Percentiles rank a stretch among this genome's conserved stretches.
These are phyloP conservation scores for Paraphoma sp. DNA, from an alignment of 2,329 filamentous ascomycete genomes.

Conservation along the genomic window DNA sequence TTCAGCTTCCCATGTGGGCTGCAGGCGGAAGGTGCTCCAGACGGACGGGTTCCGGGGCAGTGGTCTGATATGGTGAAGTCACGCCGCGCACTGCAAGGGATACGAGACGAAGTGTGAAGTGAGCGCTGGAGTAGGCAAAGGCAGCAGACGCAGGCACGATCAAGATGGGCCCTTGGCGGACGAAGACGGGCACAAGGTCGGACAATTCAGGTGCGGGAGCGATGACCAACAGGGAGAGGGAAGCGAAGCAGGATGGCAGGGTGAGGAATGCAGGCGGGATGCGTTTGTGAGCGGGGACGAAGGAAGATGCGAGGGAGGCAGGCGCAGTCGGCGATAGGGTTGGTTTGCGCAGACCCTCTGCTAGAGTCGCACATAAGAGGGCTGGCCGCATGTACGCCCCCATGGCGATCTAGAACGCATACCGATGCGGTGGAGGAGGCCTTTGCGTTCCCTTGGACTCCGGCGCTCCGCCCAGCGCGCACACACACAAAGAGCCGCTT, in stretches of 20 bases:
- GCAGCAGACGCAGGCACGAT: slow-evolving; percentile 2
- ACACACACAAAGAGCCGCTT: neutral
- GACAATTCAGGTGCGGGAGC: slow-evolving; percentile 24
- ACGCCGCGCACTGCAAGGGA: slow-evolving; percentile 9
- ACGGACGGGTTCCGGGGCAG: slow-evolving; percentile 11
- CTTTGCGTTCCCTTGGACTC: slow-evolving; percentile 26
- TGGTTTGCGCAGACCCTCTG: slow-evolving; percentile 24
- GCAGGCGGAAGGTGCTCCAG: slow-evolving; percentile 17
- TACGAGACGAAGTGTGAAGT: neutral
- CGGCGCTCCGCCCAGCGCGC: neutral
- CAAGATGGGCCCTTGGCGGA: slow-evolving; percentile 20
- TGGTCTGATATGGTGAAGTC: slow-evolving; percentile 15
- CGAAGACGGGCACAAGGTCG: slow-evolving; percentile 22
- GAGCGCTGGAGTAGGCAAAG: neutral
- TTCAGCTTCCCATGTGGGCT: slow-evolving; percentile 33
- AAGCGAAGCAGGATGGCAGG: slow-evolving; percentile 24
- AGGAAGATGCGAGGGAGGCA: slow-evolving; percentile 31
- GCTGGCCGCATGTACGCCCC: slow-evolving; percentile 29
- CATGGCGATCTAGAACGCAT: slow-evolving; percentile 42
- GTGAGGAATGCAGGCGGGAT: slow-evolving; percentile 33
- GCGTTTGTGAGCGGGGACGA: slow-evolving; percentile 27
- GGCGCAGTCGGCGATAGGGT: slow-evolving; percentile 33
- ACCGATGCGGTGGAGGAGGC: slow-evolving; percentile 27
- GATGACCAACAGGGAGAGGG: slow-evolving; percentile 25
- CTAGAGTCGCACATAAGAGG: slow-evolving; percentile 33